A percentile compares a stretch with the other conserved stretches of the same genome.
These are phyloP conservation scores for Cicer judaicum DNA, from an alignment of 306 rosid genomes.

Conservation along the genomic window DNA sequence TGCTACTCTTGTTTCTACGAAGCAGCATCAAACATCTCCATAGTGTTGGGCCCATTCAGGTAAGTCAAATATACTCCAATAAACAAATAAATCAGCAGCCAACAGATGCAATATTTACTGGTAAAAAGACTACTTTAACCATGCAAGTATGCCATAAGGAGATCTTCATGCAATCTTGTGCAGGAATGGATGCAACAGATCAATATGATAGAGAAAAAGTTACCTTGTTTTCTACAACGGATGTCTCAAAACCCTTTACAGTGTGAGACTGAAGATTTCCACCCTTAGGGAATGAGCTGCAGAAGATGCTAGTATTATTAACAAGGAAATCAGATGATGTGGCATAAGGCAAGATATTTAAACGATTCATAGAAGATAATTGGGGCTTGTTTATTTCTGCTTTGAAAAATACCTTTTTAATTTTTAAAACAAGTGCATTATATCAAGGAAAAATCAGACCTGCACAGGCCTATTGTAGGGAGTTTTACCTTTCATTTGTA, in stretches of 20 bases:
- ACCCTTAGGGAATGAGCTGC: slow-evolving; percentile 56
- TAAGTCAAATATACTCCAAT: not conserved
- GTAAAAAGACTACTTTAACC: slow-evolving; percentile 1
- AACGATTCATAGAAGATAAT: slow-evolving; percentile 5
- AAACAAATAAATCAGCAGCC: not conserved
- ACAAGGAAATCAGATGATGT: not conserved
- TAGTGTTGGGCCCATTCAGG: slow-evolving; percentile 51
- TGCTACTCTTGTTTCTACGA: slow-evolving; percentile 49
- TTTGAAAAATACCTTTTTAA: slow-evolving; percentile 26
- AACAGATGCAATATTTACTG: not conserved
- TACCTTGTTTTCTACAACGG: slow-evolving; percentile 67
- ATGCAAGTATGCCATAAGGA: not conserved
- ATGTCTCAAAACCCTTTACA: slow-evolving; percentile 61
- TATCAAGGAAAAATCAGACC: not conserved
- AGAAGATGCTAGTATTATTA: slow-evolving; percentile 45
- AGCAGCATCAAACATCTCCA: slow-evolving; percentile 59
- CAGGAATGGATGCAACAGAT: slow-evolving; percentile 24
- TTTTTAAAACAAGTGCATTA: not conserved
- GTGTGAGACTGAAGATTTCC: slow-evolving; percentile 51
- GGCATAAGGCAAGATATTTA: slow-evolving; percentile 13
- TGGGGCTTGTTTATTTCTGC: not conserved
- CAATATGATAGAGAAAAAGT: not conserved
- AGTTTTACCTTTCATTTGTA: not conserved
- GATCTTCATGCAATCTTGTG: not conserved
- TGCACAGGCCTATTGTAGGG: slow-evolving; percentile 5